phyloP scores from a whole-genome alignment of 257 asterid species.

The Misopates orontium region DNA sequence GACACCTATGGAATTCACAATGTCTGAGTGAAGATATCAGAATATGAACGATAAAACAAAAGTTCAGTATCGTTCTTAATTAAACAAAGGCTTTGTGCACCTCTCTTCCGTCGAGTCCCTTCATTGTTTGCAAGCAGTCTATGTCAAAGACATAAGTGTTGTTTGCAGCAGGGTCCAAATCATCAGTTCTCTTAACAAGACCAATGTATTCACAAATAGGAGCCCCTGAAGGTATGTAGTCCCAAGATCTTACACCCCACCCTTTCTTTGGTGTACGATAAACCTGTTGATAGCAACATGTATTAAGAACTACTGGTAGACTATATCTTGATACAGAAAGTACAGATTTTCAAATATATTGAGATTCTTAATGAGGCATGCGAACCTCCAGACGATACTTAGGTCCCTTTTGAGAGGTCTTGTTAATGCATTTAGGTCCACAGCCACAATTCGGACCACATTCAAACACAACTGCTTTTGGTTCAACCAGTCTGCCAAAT shows the following conservation, averaged over 20 bases:
- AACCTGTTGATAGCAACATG: constrained; percentile 39
- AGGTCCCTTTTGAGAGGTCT: constrained; percentile 54
- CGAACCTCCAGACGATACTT: constrained; percentile 71
- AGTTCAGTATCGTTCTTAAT: background rate
- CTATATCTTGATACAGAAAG: too few species aligned
- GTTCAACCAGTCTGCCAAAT: constrained; percentile 13
- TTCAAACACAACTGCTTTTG: too few species aligned
- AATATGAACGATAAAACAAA: too few species aligned
- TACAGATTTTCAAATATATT: too few species aligned
- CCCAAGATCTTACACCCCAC: constrained; percentile 97
- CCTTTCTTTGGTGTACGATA: constrained; percentile 85
- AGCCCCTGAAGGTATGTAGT: constrained; percentile 80
- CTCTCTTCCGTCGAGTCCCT: constrained; percentile 90
- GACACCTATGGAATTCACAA: too few species aligned
- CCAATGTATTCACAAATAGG: constrained; percentile 88
- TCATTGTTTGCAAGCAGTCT: constrained; percentile 90
- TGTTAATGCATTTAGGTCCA: constrained; percentile 31
- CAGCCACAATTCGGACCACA: too few species aligned
- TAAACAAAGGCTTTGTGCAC: constrained; percentile 31
- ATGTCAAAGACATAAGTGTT: constrained; percentile 77
- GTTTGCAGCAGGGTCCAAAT: constrained; percentile 55
- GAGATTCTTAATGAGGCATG: background rate
- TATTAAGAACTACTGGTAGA: too few species aligned
- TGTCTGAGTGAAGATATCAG: too few species aligned
- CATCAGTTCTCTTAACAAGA: constrained; percentile 52